A percentile compares a stretch with the other conserved stretches of the same genome.
phyloP scores from a whole-genome alignment of 2,329 filamentous ascomycete genomes.

The Aspergillus phoenicis region DNA sequence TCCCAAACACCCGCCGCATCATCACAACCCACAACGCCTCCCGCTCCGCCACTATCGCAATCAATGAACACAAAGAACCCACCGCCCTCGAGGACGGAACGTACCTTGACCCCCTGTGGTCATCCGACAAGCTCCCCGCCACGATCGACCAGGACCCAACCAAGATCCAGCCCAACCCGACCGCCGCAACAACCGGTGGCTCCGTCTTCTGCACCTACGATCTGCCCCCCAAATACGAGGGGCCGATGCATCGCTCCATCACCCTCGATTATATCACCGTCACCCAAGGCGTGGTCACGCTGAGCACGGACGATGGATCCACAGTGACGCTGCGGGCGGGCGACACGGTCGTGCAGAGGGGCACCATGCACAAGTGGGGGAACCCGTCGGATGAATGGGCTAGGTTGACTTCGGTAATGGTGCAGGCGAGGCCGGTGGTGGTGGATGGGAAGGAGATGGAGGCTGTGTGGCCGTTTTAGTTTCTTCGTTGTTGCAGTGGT shows the following conservation, averaged over 20 bases:
- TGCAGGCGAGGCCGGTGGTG: neutral
- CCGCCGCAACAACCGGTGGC: neutral
- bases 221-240: slow-evolving; percentile 1
- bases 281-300: neutral
- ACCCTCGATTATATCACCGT: slow-evolving; percentile 11
- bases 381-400: slow-evolving; percentile 9
- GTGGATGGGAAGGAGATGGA: neutral
- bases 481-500: too few species aligned
- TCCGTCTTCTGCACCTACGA: neutral
- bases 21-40: slow-evolving; percentile 4
- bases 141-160: neutral
- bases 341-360: slow-evolving; percentile 8
- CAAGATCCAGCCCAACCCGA: neutral
- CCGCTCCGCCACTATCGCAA: neutral
- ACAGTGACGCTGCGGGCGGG: neutral
- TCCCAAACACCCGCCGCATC: neutral
- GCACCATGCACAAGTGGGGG: slow-evolving; percentile 13
- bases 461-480: neutral
- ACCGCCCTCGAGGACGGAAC: neutral
- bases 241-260: slow-evolving; percentile 6
- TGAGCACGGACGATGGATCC: slow-evolving; percentile 6
- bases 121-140: neutral
- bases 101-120: slow-evolving; percentile 1
- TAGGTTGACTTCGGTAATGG: neutral
- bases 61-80: neutral